phyloP scores from a whole-genome alignment of 306 rosid species.

The Citrullus mucosospermus region DNA sequence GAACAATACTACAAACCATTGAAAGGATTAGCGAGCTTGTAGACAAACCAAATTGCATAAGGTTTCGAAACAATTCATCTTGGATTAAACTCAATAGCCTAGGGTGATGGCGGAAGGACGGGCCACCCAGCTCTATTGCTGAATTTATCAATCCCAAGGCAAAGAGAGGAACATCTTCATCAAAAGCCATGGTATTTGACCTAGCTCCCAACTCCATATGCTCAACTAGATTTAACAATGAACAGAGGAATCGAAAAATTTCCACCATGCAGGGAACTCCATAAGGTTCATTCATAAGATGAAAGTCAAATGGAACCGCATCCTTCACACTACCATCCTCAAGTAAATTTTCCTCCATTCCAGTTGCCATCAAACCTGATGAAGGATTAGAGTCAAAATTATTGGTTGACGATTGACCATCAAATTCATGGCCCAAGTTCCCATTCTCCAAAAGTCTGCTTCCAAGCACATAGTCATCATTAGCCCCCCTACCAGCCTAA shows the following conservation, averaged over 20 bases:
- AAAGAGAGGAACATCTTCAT: slow-evolving; percentile 93
- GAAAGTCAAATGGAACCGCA: slow-evolving; percentile 49
- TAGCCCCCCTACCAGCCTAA: slow-evolving; percentile 50
- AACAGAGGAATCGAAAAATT: slow-evolving; percentile 79
- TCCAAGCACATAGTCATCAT: slow-evolving; percentile 56
- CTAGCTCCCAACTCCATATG: slow-evolving; percentile 55
- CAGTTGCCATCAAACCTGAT: slow-evolving; percentile 33
- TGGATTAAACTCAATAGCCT: slow-evolving; percentile 21
- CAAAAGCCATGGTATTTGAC: slow-evolving; percentile 71
- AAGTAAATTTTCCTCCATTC: slow-evolving; percentile 40
- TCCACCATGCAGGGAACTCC: slow-evolving; percentile 99
- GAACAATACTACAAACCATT: slow-evolving; percentile 76
- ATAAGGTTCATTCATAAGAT: slow-evolving; percentile 78
- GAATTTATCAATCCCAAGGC: slow-evolving; percentile 82
- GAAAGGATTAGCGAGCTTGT: slow-evolving; percentile 74
- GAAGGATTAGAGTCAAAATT: slow-evolving; percentile 34
- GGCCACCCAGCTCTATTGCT: slow-evolving; percentile 86
- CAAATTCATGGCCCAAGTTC: slow-evolving; percentile 51
- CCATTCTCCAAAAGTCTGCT: slow-evolving; percentile 72
- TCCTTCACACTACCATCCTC: slow-evolving; percentile 46
- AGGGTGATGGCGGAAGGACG: slow-evolving; percentile 64
- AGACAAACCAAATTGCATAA: slow-evolving; percentile 41
- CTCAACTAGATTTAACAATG: slow-evolving; percentile 73
- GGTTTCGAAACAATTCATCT: slow-evolving; percentile 39
- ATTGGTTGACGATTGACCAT: slow-evolving; percentile 38